A percentile compares a stretch with the other conserved stretches of the same genome.
phyloP scores from a whole-genome alignment of 306 rosid genomes.

The Ammopiptanthus mongolicus region DNA sequence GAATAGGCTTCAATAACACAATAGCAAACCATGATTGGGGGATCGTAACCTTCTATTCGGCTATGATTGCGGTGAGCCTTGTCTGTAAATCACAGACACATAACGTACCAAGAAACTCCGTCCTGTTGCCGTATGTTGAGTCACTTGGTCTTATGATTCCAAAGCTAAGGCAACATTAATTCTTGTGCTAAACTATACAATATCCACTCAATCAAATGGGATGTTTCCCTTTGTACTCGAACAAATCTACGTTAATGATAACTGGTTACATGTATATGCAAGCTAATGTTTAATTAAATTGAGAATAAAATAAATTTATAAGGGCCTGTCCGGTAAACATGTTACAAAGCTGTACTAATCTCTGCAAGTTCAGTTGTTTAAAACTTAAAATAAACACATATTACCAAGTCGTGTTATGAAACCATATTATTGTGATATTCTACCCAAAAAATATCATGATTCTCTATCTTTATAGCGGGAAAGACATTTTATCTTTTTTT shows the following conservation, averaged over 20 bases:
- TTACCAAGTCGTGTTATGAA: not conserved
- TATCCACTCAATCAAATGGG: constrained; percentile 31
- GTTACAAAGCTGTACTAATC: constrained; percentile 18
- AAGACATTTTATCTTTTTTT: too few species aligned
- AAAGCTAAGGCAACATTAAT: constrained; percentile 45
- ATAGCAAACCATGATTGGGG: constrained; percentile 39
- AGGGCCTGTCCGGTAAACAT: constrained; percentile 23
- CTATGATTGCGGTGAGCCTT: constrained; percentile 46
- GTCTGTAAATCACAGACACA: constrained; percentile 54
- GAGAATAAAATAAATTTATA: not conserved
- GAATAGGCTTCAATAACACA: constrained; percentile 12
- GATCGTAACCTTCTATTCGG: constrained; percentile 59
- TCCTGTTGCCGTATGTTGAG: constrained; percentile 22
- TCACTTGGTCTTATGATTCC: constrained; percentile 32
- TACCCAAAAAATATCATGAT: too few species aligned
- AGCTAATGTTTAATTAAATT: constrained; percentile 17
- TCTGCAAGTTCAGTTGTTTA: constrained; percentile 2
- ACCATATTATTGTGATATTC: not conserved
- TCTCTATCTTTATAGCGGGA: too few species aligned
- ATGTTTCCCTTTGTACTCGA: constrained; percentile 32
- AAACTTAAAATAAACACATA: not conserved
- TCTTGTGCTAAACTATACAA: constrained; percentile 36
- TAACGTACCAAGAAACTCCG: constrained; percentile 43
- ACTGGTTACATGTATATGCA: constrained; percentile 25
- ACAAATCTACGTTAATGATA: constrained; percentile 25